Conservation (phyloP, 805 yeast species). For the Yamadazyma philogaea region DNA sequence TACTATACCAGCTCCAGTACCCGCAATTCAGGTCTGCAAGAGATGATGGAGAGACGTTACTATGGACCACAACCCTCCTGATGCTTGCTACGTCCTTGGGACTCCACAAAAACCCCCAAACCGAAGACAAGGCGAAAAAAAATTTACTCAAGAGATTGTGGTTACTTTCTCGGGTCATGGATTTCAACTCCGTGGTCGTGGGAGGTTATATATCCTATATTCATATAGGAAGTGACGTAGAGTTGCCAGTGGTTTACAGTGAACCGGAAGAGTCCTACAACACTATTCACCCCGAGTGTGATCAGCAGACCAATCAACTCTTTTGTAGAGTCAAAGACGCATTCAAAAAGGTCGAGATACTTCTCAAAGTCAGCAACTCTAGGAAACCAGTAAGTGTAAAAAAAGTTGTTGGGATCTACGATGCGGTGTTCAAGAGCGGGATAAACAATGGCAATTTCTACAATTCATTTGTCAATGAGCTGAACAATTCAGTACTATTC, state of each 20-base stretch:
- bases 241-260: neutral
- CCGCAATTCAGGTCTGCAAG: neutral
- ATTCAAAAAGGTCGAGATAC: neutral
- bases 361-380: neutral
- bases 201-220: neutral
- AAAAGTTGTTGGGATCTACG: neutral
- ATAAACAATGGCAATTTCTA: neutral
- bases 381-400: neutral
- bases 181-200: neutral
- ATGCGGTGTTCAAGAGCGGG: neutral
- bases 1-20: neutral
- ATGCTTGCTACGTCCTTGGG: neutral
- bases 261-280: neutral
- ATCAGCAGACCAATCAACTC: neutral
- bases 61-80: neutral
- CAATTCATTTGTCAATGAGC: slow-evolving; percentile 1
- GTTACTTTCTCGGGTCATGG: neutral
- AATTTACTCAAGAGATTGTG: slow-evolving; percentile 3
- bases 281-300: slow-evolving; percentile 1
- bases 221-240: neutral
- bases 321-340: neutral
- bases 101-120: neutral
- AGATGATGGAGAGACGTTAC: neutral
- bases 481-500: neutral
- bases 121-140: neutral